A percentile compares a stretch with the other conserved stretches of the same genome.
phyloP scores from a whole-genome alignment of 2,329 filamentous ascomycete species.

The Colletotrichum falcatum region DNA sequence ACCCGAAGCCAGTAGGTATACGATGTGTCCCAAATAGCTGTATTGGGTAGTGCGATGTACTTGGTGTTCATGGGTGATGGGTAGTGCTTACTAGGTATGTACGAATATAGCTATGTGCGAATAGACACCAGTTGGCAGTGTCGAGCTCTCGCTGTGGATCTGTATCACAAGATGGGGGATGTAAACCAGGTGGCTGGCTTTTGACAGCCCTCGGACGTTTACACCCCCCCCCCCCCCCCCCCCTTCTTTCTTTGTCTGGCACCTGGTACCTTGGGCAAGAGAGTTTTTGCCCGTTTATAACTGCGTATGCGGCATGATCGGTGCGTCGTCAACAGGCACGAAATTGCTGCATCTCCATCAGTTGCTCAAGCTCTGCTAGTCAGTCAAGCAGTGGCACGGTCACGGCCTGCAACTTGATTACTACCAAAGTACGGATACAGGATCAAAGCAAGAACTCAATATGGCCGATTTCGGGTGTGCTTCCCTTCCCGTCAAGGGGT shows the following conservation, averaged over 20 bases:
- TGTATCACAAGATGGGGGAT: neutral
- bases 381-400: neutral
- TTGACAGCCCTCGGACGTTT: neutral
- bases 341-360: neutral
- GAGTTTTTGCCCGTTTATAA: neutral
- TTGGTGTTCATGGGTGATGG: no score
- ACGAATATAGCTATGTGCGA: neutral
- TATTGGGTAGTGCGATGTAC: no score
- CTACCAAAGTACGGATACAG: neutral
- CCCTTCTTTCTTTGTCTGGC: no score
- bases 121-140: no score
- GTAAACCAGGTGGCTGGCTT: neutral
- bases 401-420: neutral
- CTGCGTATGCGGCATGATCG: neutral
- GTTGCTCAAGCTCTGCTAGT: neutral
- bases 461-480: slow-evolving; percentile 2
- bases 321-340: neutral
- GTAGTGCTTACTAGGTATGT: neutral
- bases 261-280: no score
- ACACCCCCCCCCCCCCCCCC: no score
- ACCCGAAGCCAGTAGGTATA: neutral
- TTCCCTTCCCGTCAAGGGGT: slow-evolving; percentile 7
- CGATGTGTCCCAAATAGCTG: neutral
- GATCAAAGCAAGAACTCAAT: neutral
- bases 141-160: neutral